Conservation (phyloP, 2,329 filamentous ascomycete species). For the Anthostomella pinea region DNA sequence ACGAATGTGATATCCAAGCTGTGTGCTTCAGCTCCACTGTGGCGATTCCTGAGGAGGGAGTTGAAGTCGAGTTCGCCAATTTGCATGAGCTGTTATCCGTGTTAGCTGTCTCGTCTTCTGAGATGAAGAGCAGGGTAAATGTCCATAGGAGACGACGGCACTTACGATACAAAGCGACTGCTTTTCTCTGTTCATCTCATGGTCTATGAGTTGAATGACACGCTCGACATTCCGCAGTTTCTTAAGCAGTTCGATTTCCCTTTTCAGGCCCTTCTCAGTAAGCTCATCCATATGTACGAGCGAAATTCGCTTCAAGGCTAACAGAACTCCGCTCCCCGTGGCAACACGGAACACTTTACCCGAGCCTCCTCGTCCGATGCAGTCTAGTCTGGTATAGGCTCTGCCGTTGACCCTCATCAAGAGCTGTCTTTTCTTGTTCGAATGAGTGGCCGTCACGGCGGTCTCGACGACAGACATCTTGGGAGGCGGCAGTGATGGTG, state of each 20-base stretch:
- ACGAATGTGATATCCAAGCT: neutral
- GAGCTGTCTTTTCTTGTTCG: neutral
- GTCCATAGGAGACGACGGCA: neutral
- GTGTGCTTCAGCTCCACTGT: neutral
- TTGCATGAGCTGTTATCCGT: neutral
- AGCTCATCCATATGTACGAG: neutral
- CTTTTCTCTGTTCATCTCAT: constrained; percentile 1
- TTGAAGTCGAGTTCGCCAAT: constrained; percentile 1
- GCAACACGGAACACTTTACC: neutral
- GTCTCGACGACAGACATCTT: neutral
- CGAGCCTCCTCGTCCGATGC: neutral
- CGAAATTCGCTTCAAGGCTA: constrained; percentile 1
- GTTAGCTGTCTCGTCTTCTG: constrained; percentile 1
- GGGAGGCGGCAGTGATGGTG: neutral
- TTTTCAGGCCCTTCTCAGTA: neutral
- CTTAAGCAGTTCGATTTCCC: neutral
- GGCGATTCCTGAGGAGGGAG: constrained; percentile 1
- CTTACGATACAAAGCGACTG: neutral
- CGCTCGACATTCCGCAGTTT: neutral
- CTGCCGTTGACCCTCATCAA: neutral
- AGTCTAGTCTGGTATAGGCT: neutral
- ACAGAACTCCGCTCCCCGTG: neutral
- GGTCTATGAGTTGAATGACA: constrained; percentile 1
- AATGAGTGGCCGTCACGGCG: constrained; percentile 1
- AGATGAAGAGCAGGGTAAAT: neutral